Evolutionary conservation across 176 grass and related monocot genomes (phyloP), one percentile per base, ranked within the genome.

Genomic region (Dendrocalamus sinicus): DNA sequence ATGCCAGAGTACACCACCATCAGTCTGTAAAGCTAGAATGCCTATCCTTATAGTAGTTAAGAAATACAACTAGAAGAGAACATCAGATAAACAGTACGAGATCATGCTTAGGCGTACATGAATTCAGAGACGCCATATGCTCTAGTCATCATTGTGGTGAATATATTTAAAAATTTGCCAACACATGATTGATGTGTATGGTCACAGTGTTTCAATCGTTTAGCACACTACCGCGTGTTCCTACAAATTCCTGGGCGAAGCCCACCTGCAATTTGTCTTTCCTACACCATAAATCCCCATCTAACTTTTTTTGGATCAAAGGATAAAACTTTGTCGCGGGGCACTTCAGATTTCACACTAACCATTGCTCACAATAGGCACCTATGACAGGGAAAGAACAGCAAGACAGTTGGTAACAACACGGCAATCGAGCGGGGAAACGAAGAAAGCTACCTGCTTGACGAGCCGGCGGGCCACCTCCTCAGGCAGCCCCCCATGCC

Each of bases 391-490:
- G 62, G 63, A 30, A 40, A 86, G 23, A 39, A 44, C 32, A 72
- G 8, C 65, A 77, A 47, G 61, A 35, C 72, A 53, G 51, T 67
- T 46, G 47, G 69, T 15, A 64, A 10, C 23, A 43, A 43, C 41
- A 22, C 13, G 75, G 47, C 22, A 89, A 93, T 41, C 72, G 77
- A 76, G 9, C 22, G 60, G 19, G 43, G 0, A 14, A 14, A 47
- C 13, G 16, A 65, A 12, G 39, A 63, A 68, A 43, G 43, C 30
- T 88, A 93, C 95, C 92, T 97, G 95, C 81, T 97, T 97, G 73
- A 91, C 90, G 90, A 97, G 65, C 86, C 88, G 86, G 47, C 90
- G 90, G 41, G 88, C 77, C n/a, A 94, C 81, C 1, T 94, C 90
- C 39, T 94, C 95, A 9, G 86, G 77, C 1, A 97, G 67, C 32